Evolutionary conservation across 768 basidiomycete species (phyloP).

Genomic region (Artomyces pyxidatus): DNA sequence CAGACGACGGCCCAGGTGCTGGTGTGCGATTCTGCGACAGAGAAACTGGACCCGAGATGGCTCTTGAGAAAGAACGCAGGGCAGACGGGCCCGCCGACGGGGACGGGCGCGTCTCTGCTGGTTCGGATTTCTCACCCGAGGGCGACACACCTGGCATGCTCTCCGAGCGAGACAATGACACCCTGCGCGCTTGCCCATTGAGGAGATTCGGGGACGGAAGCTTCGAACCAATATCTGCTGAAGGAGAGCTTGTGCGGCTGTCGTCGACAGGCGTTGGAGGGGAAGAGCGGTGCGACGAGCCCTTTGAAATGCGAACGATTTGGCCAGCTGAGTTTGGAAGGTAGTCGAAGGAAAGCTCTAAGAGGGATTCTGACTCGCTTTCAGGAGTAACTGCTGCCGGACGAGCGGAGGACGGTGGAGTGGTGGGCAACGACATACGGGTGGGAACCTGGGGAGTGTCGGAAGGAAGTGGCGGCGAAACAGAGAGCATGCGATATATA

Average conservation of each 20-base stretch:
- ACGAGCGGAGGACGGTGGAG: neutral
- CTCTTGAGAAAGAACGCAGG: conserved; percentile 54
- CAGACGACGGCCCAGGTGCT: conserved; percentile 1
- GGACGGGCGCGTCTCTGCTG: conserved; percentile 22
- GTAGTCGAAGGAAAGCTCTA: conserved; percentile 64
- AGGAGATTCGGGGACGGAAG: conserved; percentile 25
- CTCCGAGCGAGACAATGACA: conserved; percentile 60
- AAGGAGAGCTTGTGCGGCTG: conserved; percentile 19
- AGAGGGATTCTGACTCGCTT: conserved; percentile 53
- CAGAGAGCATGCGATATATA: neutral
- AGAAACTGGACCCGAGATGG: conserved; percentile 48
- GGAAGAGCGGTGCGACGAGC: conserved; percentile 35
- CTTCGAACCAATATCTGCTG: conserved; percentile 11
- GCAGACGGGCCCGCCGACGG: conserved; percentile 23
- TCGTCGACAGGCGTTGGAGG: conserved; percentile 33
- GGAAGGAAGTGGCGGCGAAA: neutral
- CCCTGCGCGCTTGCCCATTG: conserved; percentile 36
- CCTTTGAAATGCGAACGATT: conserved; percentile 48
- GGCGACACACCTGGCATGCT: conserved; percentile 42
- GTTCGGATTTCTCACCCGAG: conserved; percentile 8
- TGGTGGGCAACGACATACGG: conserved; percentile 2
- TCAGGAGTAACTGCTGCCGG: conserved; percentile 18
- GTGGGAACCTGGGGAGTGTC: neutral
- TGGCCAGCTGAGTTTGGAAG: conserved; percentile 48
- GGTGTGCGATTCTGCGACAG: conserved; percentile 21